phyloP scores from a whole-genome alignment of 2,329 filamentous ascomycete genomes.

The Ascochyta koolunga region DNA sequence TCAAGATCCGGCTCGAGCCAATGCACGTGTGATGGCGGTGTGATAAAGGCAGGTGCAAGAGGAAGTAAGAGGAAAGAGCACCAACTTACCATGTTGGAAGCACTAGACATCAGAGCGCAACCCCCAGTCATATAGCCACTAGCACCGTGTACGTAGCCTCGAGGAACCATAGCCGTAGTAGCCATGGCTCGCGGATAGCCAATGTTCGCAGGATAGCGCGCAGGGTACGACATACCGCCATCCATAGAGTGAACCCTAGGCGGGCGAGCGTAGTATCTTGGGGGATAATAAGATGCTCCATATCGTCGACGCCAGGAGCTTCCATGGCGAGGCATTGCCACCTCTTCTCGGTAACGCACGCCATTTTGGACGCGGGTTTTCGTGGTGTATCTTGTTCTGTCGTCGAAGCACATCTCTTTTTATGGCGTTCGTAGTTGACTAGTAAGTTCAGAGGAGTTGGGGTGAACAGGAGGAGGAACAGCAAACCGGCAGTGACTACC shows the following conservation, averaged over 20 bases:
- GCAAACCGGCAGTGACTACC: neutral
- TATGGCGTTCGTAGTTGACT: neutral
- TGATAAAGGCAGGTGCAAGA: slow-evolving; percentile 16
- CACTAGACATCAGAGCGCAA: slow-evolving; percentile 26
- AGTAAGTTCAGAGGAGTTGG: neutral
- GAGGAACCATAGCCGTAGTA: slow-evolving; percentile 5
- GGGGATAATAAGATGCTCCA: slow-evolving; percentile 37
- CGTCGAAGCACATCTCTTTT: slow-evolving; percentile 34
- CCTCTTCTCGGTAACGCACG: slow-evolving; percentile 17
- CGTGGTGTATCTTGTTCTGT: slow-evolving; percentile 25
- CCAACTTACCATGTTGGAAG: slow-evolving; percentile 33
- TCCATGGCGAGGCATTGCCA: slow-evolving; percentile 12
- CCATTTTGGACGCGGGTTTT: slow-evolving; percentile 22
- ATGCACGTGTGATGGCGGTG: slow-evolving; percentile 23
- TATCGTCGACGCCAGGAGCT: slow-evolving; percentile 28
- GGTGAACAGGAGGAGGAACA: neutral
- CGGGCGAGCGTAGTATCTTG: slow-evolving; percentile 31
- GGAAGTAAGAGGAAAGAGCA: slow-evolving; percentile 18
- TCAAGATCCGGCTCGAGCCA: slow-evolving; percentile 3
- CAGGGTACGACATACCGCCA: slow-evolving; percentile 7
- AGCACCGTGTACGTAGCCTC: slow-evolving; percentile 18
- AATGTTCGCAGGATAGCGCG: slow-evolving; percentile 15
- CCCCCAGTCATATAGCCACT: slow-evolving; percentile 21
- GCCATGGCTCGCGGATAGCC: slow-evolving; percentile 5
- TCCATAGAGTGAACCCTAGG: slow-evolving; percentile 19